Conservation (phyloP, 352 stramenopile species). For the Pythium plurisporium region DNA sequence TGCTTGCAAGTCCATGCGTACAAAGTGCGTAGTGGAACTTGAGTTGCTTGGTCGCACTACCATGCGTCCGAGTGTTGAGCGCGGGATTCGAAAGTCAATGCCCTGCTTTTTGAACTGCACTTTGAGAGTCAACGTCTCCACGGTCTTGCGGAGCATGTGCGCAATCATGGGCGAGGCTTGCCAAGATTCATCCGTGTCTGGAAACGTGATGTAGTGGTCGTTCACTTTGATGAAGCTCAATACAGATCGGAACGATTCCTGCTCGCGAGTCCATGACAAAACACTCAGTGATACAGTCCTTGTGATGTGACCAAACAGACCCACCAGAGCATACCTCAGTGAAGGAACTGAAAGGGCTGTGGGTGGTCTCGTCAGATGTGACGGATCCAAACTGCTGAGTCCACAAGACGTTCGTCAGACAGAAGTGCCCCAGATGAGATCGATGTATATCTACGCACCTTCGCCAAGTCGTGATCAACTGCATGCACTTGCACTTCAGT, state of each 20-base stretch:
- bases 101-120: conserved; percentile 10
- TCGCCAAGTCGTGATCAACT: no score
- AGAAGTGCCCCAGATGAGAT: no score
- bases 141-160: conserved; percentile 6
- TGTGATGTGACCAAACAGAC: no score
- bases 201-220: conserved; percentile 11
- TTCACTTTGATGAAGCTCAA: conserved; percentile 19
- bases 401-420: no score
- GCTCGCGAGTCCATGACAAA: no score
- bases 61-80: background rate
- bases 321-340: no score
- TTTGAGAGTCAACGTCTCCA: background rate
- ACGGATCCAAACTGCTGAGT: no score
- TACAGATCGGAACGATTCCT: conserved; percentile 2
- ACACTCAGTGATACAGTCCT: no score
- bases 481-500: no score
- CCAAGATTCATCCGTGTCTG: background rate
- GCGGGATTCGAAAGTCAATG: background rate
- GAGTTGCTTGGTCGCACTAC: conserved; percentile 11
- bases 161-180: conserved; percentile 10
- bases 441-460: no score
- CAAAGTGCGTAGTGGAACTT: background rate
- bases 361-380: no score
- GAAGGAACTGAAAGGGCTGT: no score
- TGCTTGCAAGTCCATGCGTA: background rate